Percentiles rank a stretch among this genome's conserved stretches.
Conservation (phyloP, 352 stramenopile species). For the Pythium insidiosum region DNA sequence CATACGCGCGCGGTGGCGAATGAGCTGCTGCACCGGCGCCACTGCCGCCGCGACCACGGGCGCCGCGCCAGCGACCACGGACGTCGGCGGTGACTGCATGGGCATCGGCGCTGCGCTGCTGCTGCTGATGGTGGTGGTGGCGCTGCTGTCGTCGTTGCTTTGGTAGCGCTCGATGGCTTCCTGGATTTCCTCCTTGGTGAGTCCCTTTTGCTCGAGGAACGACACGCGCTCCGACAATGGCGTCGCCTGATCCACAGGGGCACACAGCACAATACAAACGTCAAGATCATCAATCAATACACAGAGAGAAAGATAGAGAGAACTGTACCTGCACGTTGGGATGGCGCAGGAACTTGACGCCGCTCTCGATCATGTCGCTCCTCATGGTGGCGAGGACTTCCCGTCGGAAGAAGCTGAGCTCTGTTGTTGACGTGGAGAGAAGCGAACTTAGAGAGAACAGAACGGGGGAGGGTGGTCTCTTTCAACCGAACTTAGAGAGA, state of each 20-base stretch:
- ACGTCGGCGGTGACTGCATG: neutral
- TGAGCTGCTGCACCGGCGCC: constrained; percentile 35
- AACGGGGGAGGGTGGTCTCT: neutral
- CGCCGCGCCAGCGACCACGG: constrained; percentile 13
- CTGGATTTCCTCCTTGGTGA: constrained; percentile 75
- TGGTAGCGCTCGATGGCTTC: constrained; percentile 50
- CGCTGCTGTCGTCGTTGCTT: constrained; percentile 4
- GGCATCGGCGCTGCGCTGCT: too few species aligned
- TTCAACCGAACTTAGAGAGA: too few species aligned
- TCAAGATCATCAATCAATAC: too few species aligned
- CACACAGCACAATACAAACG: neutral
- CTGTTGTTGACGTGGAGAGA: neutral
- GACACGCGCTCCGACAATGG: constrained; percentile 67
- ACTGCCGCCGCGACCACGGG: constrained; percentile 42
- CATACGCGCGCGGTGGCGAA: constrained; percentile 20
- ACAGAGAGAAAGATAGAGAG: too few species aligned
- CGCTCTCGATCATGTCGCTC: constrained; percentile 70
- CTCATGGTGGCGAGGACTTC: constrained; percentile 13
- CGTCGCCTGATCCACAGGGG: constrained; percentile 22
- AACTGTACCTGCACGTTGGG: constrained; percentile 77
- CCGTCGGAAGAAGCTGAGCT: neutral
- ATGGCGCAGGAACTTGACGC: constrained; percentile 76
- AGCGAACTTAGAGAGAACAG: neutral
- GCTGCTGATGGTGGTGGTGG: constrained; percentile 6
- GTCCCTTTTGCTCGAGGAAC: constrained; percentile 75